Conservation (phyloP, 345 rosid species). For the Ceriops zippeliana region DNA sequence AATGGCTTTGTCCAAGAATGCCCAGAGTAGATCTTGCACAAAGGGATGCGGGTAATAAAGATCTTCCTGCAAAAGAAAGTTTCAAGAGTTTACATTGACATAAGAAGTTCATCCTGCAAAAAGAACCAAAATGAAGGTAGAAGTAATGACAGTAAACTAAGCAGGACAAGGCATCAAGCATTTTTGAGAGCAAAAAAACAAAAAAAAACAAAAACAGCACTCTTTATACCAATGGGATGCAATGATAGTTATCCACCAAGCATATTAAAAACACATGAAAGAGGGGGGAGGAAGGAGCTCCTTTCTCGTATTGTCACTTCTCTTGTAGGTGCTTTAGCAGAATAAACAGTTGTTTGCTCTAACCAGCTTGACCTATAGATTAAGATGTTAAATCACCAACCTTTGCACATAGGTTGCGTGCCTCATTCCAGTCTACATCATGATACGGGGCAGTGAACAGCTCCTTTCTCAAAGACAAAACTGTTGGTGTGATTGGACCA, state of each 20-base stretch:
- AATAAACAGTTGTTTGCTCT: no score
- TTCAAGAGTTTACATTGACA: neutral
- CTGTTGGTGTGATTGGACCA: constrained; percentile 82
- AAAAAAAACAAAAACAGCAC: neutral
- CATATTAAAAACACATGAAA: no score
- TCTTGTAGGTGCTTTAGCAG: no score
- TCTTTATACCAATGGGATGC: neutral
- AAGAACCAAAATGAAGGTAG: neutral
- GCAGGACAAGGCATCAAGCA: neutral
- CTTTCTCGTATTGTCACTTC: no score
- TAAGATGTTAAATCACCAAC: constrained; percentile 41
- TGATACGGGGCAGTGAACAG: constrained; percentile 74
- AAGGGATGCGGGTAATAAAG: constrained; percentile 89
- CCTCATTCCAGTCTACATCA: constrained; percentile 81
- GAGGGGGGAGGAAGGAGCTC: no score
- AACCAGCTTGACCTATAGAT: neutral
- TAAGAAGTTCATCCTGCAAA: neutral
- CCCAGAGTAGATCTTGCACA: constrained; percentile 87
- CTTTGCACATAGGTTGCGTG: constrained; percentile 89
- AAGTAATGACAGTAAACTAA: neutral
- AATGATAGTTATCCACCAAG: no score
- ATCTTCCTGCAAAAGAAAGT: constrained; percentile 63
- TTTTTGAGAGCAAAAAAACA: neutral
- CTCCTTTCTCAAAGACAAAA: constrained; percentile 87
- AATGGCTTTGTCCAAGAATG: constrained; percentile 55